Conservation (phyloP, 768 basidiomycete species). For the Mycena epipterygia region DNA sequence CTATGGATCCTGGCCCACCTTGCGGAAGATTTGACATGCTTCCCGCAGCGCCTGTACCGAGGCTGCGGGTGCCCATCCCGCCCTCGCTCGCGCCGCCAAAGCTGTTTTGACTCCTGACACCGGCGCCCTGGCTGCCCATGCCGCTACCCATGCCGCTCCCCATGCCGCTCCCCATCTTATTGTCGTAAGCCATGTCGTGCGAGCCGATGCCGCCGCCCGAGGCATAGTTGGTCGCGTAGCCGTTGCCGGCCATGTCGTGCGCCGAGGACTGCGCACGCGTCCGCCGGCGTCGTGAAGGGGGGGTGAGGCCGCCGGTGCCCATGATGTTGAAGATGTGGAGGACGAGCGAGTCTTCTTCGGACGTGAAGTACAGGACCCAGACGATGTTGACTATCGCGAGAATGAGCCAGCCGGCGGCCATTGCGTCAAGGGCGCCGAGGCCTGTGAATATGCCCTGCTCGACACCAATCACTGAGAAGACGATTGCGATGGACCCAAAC, state of each 20-base stretch:
- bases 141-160: conserved; percentile 54
- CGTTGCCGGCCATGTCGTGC: conserved; percentile 76
- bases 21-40: conserved; percentile 69
- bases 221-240: conserved; percentile 73
- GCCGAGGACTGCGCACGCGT: conserved; percentile 73
- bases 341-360: conserved; percentile 62
- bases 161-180: conserved; percentile 69
- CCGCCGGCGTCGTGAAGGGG: conserved; percentile 84
- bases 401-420: conserved; percentile 93
- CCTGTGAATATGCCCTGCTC: conserved; percentile 75
- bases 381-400: conserved; percentile 86
- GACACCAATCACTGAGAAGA: conserved; percentile 86
- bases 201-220: conserved; percentile 81
- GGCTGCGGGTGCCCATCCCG: conserved; percentile 44
- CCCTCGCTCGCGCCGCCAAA: conserved; percentile 55
- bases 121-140: conserved; percentile 53
- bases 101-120: conserved; percentile 66
- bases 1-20: conserved; percentile 56
- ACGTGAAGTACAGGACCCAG: conserved; percentile 92
- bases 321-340: conserved; percentile 45
- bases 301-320: conserved; percentile 87
- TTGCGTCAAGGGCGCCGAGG: conserved; percentile 73
- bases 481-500: conserved; percentile 89
- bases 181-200: conserved; percentile 73
- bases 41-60: conserved; percentile 56